Base-by-base conservation (phyloP, 2,329 filamentous ascomycete genomes). In the Truncatella angustata region DNA sequence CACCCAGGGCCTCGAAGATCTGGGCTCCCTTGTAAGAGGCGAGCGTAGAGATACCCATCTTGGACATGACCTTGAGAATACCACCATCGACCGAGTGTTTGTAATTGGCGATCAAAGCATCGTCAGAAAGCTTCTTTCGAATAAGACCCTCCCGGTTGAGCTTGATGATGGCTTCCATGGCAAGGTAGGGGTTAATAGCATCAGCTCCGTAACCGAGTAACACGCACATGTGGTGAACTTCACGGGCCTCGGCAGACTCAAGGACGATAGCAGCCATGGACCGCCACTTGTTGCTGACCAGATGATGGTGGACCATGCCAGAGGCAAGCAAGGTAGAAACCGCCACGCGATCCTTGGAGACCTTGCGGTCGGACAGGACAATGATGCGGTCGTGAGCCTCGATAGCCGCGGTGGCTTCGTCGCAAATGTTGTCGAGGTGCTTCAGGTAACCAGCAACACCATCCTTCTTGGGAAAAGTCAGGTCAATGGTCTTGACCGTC, bases 141-240 rank as follows among this genome's bases (percentile, higher is more conserved):
- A 97, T 95, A 56, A 97, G 77, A 48, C 89, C 89, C 73, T 97
- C 92, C 45, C 90, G 88, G 76, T 96, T 91, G 73, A 97, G 88
- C 86, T 97, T 97, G 61, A 97, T 76, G 63, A 97, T 96, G 67
- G 92, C 97, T 76, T 97, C 93, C 77, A 97, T 90, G 14, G 93
- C 89, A 46, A 97, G 85, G 72, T 97, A 97, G 18, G 93, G 93
- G 77, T 94, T 96, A 68, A 97, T 85, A 45, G 87, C 93, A 74
- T 97, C 93, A 51, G 88, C 91, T 75, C 93, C 93, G 64, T 97
- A 97, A 50, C 93, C 93, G 54, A 97, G 83, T 39, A 97, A 81
- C n/a, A 97, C 93, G 75, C 91, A 96, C 91, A 97, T 96, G 75
- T 97, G 93, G 72, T 97, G 93, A 6, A 97, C 93, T 73, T 97